Evolutionary conservation across 345 rosid genomes (phyloP).

Genomic region (Raphanus raphanistrum): DNA sequence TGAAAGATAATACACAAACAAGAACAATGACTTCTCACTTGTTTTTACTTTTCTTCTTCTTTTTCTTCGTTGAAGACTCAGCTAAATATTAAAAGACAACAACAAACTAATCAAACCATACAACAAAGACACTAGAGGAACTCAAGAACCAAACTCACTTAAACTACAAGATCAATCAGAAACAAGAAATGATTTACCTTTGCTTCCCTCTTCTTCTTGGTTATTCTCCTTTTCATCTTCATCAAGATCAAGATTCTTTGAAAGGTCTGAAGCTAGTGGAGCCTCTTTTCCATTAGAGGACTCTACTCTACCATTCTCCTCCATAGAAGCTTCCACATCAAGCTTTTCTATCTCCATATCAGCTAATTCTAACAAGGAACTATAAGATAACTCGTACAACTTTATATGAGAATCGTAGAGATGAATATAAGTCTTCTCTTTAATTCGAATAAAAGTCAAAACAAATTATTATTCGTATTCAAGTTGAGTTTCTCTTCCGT

Average conservation of each 20-base stretch:
- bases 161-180: background rate
- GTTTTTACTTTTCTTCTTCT: constrained; percentile 94
- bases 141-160: constrained; percentile 8
- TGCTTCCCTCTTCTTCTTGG: constrained; percentile 42
- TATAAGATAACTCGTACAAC: background rate
- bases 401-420: background rate
- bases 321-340: constrained; percentile 25
- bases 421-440: constrained; percentile 15
- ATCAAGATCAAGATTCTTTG: constrained; percentile 28
- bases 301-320: constrained; percentile 27
- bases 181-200: constrained; percentile 38
- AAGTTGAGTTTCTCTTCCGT: constrained; percentile 2
- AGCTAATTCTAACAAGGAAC: background rate
- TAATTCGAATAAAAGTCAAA: constrained; percentile 7
- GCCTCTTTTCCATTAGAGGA: constrained; percentile 15
- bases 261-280: constrained; percentile 21
- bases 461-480: background rate
- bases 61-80: constrained; percentile 79
- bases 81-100: constrained; percentile 24
- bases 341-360: constrained; percentile 40
- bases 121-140: background rate
- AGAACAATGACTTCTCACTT: constrained; percentile 49
- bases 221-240: constrained; percentile 40
- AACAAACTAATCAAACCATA: background rate
- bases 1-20: background rate